phyloP scores from a whole-genome alignment of 2,329 filamentous ascomycete species.

The Neopestalotiopsis rosae region DNA sequence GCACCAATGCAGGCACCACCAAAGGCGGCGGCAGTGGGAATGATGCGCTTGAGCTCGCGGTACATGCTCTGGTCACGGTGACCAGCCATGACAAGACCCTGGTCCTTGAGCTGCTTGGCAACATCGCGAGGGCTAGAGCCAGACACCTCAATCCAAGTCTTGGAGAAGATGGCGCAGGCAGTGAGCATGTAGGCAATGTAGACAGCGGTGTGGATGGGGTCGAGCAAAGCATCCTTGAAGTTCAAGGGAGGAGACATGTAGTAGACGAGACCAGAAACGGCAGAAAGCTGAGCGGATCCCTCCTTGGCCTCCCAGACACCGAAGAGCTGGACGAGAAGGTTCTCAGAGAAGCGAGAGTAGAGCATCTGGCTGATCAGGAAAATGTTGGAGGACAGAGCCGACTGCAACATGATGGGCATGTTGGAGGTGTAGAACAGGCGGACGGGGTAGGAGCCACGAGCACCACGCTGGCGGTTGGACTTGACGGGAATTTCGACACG shows the following conservation, averaged over 20 bases:
- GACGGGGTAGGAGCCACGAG: constrained; percentile 96
- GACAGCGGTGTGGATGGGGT: constrained; percentile 94
- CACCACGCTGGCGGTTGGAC: constrained; percentile 97
- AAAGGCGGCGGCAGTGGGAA: constrained; percentile 96
- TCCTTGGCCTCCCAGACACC: constrained; percentile 99
- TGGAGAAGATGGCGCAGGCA: constrained; percentile 97
- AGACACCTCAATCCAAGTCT: constrained; percentile 99
- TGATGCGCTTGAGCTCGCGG: constrained; percentile 99
- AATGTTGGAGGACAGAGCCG: constrained; percentile 96
- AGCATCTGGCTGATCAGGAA: constrained; percentile 99
- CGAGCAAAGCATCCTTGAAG: constrained; percentile 95
- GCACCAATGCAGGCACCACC: constrained; percentile 99
- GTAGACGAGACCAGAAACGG: constrained; percentile 92
- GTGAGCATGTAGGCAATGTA: constrained; percentile 98
- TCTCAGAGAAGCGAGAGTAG: constrained; percentile 98
- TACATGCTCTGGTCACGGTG: constrained; percentile 99
- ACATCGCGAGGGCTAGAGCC: constrained; percentile 97
- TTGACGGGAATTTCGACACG: constrained; percentile 99
- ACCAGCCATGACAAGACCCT: constrained; percentile 98
- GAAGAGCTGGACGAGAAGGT: constrained; percentile 95
- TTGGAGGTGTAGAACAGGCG: constrained; percentile 99
- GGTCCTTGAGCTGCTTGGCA: constrained; percentile 99
- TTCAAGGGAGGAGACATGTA: constrained; percentile 99
- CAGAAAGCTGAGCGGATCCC: constrained; percentile 93
- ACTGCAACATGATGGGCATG: constrained; percentile 99